phyloP scores from a whole-genome alignment of 352 stramenopile species.

The Pythium monospermum region DNA sequence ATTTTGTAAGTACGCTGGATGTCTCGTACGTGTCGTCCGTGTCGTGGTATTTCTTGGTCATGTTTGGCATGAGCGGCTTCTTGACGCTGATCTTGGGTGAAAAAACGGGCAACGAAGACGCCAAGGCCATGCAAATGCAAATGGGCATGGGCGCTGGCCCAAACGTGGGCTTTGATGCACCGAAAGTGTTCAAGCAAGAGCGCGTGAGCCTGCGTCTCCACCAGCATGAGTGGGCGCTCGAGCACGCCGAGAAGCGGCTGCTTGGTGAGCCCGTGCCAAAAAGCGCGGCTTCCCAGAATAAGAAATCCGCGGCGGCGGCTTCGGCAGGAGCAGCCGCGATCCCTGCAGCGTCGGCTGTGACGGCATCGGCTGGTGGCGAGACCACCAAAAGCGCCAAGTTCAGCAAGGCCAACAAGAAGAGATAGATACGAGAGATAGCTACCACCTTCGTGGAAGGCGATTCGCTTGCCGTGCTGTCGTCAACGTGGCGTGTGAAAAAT shows the following conservation, averaged over 20 bases:
- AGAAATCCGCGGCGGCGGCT: conserved; percentile 13
- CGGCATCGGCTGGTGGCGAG: conserved; percentile 25
- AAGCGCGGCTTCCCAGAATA: conserved; percentile 40
- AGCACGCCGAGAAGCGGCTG: conserved; percentile 80
- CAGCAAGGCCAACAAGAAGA: conserved; percentile 71
- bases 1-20: conserved; percentile 88
- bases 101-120: conserved; percentile 81
- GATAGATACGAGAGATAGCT: too few relatives aligned
- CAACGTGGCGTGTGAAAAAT: too few relatives aligned
- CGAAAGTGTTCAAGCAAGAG: conserved; percentile 88
- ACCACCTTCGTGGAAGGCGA: too few relatives aligned
- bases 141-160: conserved; percentile 86
- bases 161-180: conserved; percentile 87
- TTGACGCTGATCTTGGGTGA: conserved; percentile 95
- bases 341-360: too few relatives aligned
- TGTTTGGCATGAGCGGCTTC: conserved; percentile 97
- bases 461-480: too few relatives aligned
- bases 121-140: conserved; percentile 90
- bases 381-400: conserved; percentile 64
- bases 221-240: conserved; percentile 76
- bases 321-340: conserved; percentile 6
- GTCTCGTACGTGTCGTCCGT: conserved; percentile 97
- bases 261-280: conserved; percentile 63
- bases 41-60: conserved; percentile 99
- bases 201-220: conserved; percentile 79